Percentiles rank a stretch among this genome's conserved stretches.
Evolutionary conservation across 1,139 yeast genomes (phyloP).

Genomic region (Wickerhamomyces sp.): DNA sequence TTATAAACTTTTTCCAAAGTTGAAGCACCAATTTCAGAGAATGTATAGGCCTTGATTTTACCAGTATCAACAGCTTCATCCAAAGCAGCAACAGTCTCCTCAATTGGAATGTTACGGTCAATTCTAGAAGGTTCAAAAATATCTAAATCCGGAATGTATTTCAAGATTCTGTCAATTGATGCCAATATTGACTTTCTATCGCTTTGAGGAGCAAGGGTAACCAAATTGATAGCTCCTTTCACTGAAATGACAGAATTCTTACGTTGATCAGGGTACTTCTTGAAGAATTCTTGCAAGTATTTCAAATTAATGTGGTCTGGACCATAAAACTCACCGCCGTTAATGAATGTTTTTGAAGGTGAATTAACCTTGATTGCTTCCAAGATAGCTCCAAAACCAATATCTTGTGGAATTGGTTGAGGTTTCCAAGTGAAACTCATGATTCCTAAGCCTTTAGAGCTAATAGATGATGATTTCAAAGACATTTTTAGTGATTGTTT

Average conservation of each 20-base stretch:
- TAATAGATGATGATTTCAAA: conserved; percentile 1
- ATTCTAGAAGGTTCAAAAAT: conserved; percentile 69
- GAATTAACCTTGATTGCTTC: conserved; percentile 37
- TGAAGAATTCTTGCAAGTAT: conserved; percentile 53
- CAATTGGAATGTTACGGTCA: conserved; percentile 45
- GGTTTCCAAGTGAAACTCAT: conserved; percentile 50
- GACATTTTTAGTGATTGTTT: conserved; percentile 2
- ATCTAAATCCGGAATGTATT: conserved; percentile 42
- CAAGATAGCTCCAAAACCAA: conserved; percentile 38
- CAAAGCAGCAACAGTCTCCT: conserved; percentile 46
- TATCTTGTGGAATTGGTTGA: conserved; percentile 36
- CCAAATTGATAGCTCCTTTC: conserved; percentile 54
- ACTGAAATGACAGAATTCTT: conserved; percentile 54
- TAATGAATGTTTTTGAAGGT: conserved; percentile 51
- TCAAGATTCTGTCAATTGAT: conserved; percentile 51
- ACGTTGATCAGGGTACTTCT: conserved; percentile 48
- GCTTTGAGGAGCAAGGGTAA: conserved; percentile 42
- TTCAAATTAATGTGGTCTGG: conserved; percentile 45
- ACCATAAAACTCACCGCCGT: conserved; percentile 81
- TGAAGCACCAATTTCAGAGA: conserved; percentile 64
- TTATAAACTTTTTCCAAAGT: conserved; percentile 53
- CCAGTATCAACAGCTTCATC: conserved; percentile 52
- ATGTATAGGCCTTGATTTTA: conserved; percentile 57
- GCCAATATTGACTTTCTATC: conserved; percentile 40
- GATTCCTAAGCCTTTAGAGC: conserved; percentile 26